These are phyloP conservation scores for Mucor sp. DNA, from an alignment of 371 early-diverging fungal genomes.

Conservation along the genomic window DNA sequence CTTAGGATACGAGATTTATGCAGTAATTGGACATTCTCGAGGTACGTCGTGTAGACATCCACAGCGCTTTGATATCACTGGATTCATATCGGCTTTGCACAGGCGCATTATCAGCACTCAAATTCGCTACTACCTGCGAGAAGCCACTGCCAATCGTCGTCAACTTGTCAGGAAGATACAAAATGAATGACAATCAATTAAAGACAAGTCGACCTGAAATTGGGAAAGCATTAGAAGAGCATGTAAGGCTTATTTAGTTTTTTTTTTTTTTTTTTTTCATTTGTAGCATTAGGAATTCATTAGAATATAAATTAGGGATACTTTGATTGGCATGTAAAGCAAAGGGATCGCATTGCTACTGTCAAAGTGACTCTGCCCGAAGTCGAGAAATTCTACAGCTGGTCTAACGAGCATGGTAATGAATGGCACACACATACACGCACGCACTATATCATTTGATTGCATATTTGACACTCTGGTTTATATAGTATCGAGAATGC, in stretches of 20 bases:
- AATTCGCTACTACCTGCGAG: constrained; percentile 54
- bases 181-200: constrained; percentile 50
- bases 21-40: constrained; percentile 59
- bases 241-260: constrained; percentile 20
- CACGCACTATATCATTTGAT: neutral
- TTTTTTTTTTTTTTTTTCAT: neutral
- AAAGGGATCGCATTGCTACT: constrained; percentile 33
- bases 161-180: constrained; percentile 57
- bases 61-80: too few relatives aligned
- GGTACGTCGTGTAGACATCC: constrained; percentile 28
- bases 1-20: constrained; percentile 57
- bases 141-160: constrained; percentile 47
- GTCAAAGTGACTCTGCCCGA: constrained; percentile 43
- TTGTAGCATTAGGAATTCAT: neutral
- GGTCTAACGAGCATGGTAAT: constrained; percentile 48
- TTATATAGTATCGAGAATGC: constrained; percentile 45
- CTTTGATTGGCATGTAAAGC: constrained; percentile 43
- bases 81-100: too few relatives aligned
- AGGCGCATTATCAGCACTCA: constrained; percentile 59
- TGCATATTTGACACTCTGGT: neutral
- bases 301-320: constrained; percentile 29
- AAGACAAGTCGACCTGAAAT: constrained; percentile 34
- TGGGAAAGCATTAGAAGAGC: constrained; percentile 28
- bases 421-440: neutral
- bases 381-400: constrained; percentile 35